Percentiles rank a stretch among this genome's conserved stretches.
Conservation (phyloP, 2,329 filamentous ascomycete genomes). For the Colletotrichum filicis region DNA sequence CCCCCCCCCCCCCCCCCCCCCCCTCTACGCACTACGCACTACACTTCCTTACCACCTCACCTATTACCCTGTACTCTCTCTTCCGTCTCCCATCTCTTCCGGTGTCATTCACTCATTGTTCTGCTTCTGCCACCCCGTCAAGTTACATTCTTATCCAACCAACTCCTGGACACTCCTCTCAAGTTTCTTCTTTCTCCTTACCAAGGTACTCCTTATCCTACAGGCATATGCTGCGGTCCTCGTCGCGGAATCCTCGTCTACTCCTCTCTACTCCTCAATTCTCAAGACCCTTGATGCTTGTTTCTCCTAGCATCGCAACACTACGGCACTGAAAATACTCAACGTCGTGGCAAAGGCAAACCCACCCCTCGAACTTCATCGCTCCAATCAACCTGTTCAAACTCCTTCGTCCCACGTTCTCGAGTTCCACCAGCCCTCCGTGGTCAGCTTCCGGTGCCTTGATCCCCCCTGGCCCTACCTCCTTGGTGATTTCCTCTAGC, state of each 20-base stretch:
- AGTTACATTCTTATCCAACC: background rate
- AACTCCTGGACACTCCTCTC: constrained; percentile 2
- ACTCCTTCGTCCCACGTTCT: constrained; percentile 24
- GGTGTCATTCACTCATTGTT: background rate
- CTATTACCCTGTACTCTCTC: no score
- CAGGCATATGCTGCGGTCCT: constrained; percentile 27
- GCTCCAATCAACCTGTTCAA: constrained; percentile 24
- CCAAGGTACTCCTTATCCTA: constrained; percentile 7
- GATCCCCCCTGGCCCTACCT: constrained; percentile 6
- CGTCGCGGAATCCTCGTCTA: constrained; percentile 30
- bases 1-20: constrained; percentile 13
- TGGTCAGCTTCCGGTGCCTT: constrained; percentile 17
- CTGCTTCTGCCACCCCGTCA: background rate
- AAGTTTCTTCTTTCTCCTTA: constrained; percentile 16
- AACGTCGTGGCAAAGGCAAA: constrained; percentile 20
- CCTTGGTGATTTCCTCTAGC: constrained; percentile 18
- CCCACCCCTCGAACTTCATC: constrained; percentile 3
- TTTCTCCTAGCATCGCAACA: constrained; percentile 19
- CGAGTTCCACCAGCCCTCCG: constrained; percentile 21
- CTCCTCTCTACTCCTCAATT: background rate
- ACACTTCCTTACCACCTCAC: background rate
- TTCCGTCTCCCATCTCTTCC: background rate
- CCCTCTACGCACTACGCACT: background rate
- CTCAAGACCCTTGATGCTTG: constrained; percentile 35
- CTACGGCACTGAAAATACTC: constrained; percentile 25